A percentile compares a stretch with the other conserved stretches of the same genome.
phyloP scores from a whole-genome alignment of 805 yeast genomes.

The Candida orba region DNA sequence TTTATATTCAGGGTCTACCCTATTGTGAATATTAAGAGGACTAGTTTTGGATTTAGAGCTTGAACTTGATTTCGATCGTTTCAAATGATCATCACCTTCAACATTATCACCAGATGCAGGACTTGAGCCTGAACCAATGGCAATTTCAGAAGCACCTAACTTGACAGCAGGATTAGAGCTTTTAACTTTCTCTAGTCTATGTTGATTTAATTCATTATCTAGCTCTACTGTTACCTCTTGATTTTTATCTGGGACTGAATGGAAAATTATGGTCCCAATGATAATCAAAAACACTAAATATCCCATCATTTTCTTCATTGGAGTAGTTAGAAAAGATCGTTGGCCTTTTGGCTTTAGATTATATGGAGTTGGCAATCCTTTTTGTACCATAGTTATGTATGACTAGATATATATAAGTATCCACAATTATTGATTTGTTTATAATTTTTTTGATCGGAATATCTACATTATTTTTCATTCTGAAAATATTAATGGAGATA shows the following conservation, averaged over 20 bases:
- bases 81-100: too few relatives aligned
- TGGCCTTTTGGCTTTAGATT: constrained; percentile 25
- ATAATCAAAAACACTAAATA: constrained; percentile 29
- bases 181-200: neutral
- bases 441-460: neutral
- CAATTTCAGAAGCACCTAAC: too few relatives aligned
- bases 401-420: too few relatives aligned
- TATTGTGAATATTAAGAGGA: too few relatives aligned
- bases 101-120: too few relatives aligned
- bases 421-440: neutral
- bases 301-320: constrained; percentile 37
- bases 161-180: neutral
- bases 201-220: constrained; percentile 15
- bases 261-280: constrained; percentile 27
- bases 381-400: constrained; percentile 17
- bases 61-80: too few relatives aligned
- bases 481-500: too few relatives aligned
- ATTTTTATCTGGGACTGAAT: constrained; percentile 20
- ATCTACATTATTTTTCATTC: neutral
- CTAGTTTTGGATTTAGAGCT: too few relatives aligned
- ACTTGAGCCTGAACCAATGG: too few relatives aligned
- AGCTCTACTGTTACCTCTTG: constrained; percentile 19
- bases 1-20: too few relatives aligned
- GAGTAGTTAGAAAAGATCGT: constrained; percentile 31
- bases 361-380: constrained; percentile 39